Conservation (phyloP, 2,329 filamentous ascomycete species). For the Phialophora verrucosa region DNA sequence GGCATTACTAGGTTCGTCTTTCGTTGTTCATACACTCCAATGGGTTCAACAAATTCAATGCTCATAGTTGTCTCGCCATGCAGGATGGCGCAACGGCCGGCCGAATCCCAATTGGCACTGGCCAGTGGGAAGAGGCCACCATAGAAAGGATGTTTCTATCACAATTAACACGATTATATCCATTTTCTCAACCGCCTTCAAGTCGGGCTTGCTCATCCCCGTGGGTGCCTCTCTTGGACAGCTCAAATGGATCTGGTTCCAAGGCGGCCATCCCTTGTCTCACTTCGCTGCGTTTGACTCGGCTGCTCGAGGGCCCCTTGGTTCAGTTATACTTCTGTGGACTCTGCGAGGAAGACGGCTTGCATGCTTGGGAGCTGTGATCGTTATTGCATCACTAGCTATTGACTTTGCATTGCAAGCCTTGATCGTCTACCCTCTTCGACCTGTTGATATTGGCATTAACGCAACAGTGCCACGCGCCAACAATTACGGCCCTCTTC, state of each 20-base stretch:
- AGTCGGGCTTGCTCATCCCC: slow-evolving; percentile 39
- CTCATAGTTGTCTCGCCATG: background rate
- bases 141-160: background rate
- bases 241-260: slow-evolving; percentile 8
- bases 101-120: background rate
- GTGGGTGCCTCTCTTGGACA: slow-evolving; percentile 42
- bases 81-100: background rate
- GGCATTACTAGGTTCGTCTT: background rate
- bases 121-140: background rate
- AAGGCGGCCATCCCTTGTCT: slow-evolving; percentile 1
- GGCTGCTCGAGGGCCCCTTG: slow-evolving; percentile 42
- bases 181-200: slow-evolving; percentile 39
- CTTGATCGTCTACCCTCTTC: background rate
- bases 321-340: slow-evolving; percentile 40
- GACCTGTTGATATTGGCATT: background rate
- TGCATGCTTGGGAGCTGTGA: slow-evolving; percentile 37
- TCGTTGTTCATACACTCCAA: background rate
- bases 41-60: background rate
- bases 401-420: background rate
- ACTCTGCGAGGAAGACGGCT: slow-evolving; percentile 29
- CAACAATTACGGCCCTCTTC: background rate
- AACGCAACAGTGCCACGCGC: background rate
- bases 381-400: slow-evolving; percentile 32
- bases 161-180: background rate
- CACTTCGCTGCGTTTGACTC: slow-evolving; percentile 40